These are phyloP conservation scores for Mortierella sp. DNA, from an alignment of 371 early-diverging fungal species.

Conservation along the genomic window DNA sequence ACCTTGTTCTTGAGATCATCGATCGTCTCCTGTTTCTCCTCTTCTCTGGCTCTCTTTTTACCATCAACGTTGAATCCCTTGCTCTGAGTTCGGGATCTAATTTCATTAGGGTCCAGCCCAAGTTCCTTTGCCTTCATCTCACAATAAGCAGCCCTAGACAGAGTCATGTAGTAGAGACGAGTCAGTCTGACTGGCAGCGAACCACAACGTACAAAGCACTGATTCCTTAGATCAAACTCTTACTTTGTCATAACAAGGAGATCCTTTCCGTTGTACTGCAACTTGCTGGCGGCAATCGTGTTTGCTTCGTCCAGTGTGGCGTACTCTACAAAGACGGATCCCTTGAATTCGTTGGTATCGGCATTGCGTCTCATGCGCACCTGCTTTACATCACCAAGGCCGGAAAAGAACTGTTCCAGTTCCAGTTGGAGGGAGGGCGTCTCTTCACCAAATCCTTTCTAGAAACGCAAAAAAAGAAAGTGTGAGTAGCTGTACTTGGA, in stretches of 20 bases:
- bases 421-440: conserved; percentile 66
- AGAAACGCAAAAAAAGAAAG: neutral
- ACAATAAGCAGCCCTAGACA: conserved; percentile 38
- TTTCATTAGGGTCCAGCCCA: conserved; percentile 49
- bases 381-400: conserved; percentile 62
- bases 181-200: neutral
- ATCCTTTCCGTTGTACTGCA: conserved; percentile 66
- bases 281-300: conserved; percentile 60
- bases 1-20: conserved; percentile 54
- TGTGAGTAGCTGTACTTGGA: neutral
- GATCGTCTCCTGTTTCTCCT: conserved; percentile 29
- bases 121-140: conserved; percentile 54
- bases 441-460: conserved; percentile 71
- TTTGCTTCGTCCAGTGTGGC: conserved; percentile 60
- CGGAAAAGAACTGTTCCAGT: conserved; percentile 64
- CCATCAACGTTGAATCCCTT: conserved; percentile 41
- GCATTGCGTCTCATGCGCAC: conserved; percentile 72
- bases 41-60: conserved; percentile 50
- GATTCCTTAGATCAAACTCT: conserved; percentile 6
- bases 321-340: conserved; percentile 74
- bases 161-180: neutral
- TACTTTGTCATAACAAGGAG: conserved; percentile 61
- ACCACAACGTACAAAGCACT: neutral
- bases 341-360: conserved; percentile 63
- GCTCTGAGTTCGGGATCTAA: conserved; percentile 29